Base-by-base conservation (phyloP, 1,284 basidiomycete species). In the Moesziomyces sp. region DNA sequence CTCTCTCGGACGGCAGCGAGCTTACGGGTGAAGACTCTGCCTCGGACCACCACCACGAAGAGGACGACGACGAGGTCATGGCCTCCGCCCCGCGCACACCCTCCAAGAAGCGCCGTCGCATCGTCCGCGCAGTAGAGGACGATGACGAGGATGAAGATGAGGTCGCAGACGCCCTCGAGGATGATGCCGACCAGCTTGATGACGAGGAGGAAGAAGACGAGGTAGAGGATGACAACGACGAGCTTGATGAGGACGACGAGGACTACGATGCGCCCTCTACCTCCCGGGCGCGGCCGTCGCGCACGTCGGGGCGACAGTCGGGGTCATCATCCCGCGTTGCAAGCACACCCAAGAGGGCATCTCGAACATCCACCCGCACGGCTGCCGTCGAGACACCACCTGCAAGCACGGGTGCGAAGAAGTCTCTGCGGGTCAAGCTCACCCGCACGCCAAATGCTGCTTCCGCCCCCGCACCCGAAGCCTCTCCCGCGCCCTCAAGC, bases 151-250 rank as follows among this genome's bases (percentile, higher is more conserved):
- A 73, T 21, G 59, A 61, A 21, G 57, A 74, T 16, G 57, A 66
- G 45, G 53, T 63, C 1, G 67, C 58, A 23, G 63, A 70, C 24
- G 49, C 42, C 40, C 46, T 64, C 0, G 74, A 66, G 46, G 72
- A 52, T 11, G 68, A 47, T 58, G 72, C 62, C 24, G 48, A 58
- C 48, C 75, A 82, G 44, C 80, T 79, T 30, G 73, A 77, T 10
- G 83, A 77, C 13, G 79, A 74, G 4, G 77, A 76, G 1, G 67
- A 80, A 3, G 80, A 79, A 30, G 84, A 77, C 1, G 79, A 74
- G 4, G 77, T 75, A 1, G 67, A 80, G 4, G 80, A 79, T 28
- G 84, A 83, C 40, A 83, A 83, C 10, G 86, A 86, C 18, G 85
- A 74, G 19, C 84, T 63, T 2, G 73, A 74, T 47, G 67, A 68